Evolutionary conservation across 768 basidiomycete genomes (phyloP).

Genomic region (Omphalotus guepiniiformis): DNA sequence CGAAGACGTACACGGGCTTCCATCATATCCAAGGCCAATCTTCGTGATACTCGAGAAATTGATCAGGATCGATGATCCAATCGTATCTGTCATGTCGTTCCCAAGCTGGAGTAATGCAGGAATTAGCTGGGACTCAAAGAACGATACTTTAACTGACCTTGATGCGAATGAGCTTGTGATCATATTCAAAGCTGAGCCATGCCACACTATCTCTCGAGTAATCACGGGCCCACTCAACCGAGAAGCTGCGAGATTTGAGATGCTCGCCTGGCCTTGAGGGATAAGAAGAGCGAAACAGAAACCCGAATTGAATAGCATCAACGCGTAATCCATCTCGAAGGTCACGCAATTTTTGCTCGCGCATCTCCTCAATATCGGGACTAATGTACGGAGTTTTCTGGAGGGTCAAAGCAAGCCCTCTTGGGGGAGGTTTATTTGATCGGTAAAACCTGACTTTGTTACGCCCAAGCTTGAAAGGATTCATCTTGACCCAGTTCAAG

Average conservation of each 20-base stretch:
- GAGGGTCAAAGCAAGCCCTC: slow-evolving; percentile 29
- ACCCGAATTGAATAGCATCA: slow-evolving; percentile 63
- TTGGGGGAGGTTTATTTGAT: slow-evolving; percentile 10
- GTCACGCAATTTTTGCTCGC: slow-evolving; percentile 35
- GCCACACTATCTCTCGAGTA: slow-evolving; percentile 44
- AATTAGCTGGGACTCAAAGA: neutral
- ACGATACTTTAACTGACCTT: slow-evolving; percentile 34
- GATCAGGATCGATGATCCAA: slow-evolving; percentile 49
- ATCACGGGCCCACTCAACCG: slow-evolving; percentile 63
- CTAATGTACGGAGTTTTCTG: slow-evolving; percentile 53
- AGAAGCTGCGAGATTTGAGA: slow-evolving; percentile 49
- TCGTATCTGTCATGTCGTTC: slow-evolving; percentile 46
- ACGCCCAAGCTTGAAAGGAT: slow-evolving; percentile 37
- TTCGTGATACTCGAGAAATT: slow-evolving; percentile 54
- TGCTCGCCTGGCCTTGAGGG: slow-evolving; percentile 19
- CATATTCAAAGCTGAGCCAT: slow-evolving; percentile 60
- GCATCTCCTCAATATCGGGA: slow-evolving; percentile 51
- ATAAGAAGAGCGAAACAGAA: slow-evolving; percentile 38
- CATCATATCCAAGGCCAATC: slow-evolving; percentile 60
- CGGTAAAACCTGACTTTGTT: slow-evolving; percentile 37
- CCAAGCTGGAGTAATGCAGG: slow-evolving; percentile 45
- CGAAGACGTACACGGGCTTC: slow-evolving; percentile 54
- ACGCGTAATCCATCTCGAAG: slow-evolving; percentile 46
- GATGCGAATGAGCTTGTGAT: slow-evolving; percentile 61
- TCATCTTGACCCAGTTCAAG: slow-evolving; percentile 32